Evolutionary conservation across 2,329 filamentous ascomycete genomes (phyloP).

Genomic region (Hypoxylon sp.): DNA sequence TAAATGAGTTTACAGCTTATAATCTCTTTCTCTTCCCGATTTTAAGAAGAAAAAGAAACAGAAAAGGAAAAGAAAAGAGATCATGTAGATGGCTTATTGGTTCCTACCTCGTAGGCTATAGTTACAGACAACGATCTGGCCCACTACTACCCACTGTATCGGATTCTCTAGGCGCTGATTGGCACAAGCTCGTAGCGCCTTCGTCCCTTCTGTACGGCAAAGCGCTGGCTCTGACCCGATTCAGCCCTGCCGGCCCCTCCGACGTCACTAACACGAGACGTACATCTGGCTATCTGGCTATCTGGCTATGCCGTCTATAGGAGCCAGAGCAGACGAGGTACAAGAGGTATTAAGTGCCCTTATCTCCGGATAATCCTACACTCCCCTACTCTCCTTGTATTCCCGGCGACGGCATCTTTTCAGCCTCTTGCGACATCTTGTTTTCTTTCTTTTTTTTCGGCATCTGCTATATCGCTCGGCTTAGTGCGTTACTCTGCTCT

Average conservation of each 20-base stretch:
- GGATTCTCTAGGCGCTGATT: constrained; percentile 5
- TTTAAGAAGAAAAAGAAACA: too few species aligned
- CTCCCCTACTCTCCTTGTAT: constrained; percentile 9
- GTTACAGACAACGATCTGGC: neutral
- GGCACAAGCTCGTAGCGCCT: constrained; percentile 9
- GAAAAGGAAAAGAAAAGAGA: neutral
- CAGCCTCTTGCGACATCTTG: constrained; percentile 10
- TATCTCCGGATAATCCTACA: constrained; percentile 31
- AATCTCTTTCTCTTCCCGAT: too few species aligned
- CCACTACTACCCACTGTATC: neutral
- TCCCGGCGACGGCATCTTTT: constrained; percentile 17
- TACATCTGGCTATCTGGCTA: too few species aligned
- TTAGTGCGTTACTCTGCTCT: neutral
- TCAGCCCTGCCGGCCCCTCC: constrained; percentile 16
- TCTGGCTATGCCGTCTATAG: too few species aligned
- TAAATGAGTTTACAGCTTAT: too few species aligned
- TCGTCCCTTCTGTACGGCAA: neutral
- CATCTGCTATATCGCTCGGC: constrained; percentile 1
- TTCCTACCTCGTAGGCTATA: neutral
- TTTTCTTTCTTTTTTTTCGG: neutral
- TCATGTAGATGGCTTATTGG: neutral
- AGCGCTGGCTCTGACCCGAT: constrained; percentile 4
- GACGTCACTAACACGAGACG: constrained; percentile 27
- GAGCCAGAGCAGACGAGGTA: too few species aligned
- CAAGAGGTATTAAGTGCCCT: constrained; percentile 17